Evolutionary conservation across 2,329 filamentous ascomycete genomes (phyloP).

Genomic region (Aspergillus pseudoviridinutans): DNA sequence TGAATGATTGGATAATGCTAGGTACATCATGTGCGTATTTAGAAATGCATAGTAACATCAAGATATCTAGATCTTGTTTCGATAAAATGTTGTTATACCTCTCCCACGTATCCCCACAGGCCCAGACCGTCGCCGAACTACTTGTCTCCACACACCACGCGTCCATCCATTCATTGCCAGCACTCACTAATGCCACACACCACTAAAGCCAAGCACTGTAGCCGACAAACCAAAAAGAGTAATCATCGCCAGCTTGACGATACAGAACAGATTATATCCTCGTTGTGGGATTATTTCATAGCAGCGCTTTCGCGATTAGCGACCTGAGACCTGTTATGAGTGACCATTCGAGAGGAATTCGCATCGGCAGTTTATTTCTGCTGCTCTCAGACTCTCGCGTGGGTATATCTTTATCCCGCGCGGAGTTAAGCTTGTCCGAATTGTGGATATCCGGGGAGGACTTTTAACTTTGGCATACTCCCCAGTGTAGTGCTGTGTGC

Average conservation of each 20-base stretch:
- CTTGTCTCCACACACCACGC: neutral
- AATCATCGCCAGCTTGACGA: neutral
- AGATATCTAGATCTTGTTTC: neutral
- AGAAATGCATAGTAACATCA: neutral
- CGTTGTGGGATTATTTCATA: neutral
- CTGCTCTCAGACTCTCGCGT: neutral
- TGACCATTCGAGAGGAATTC: too few relatives aligned
- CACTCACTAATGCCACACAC: neutral
- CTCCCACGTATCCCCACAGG: neutral
- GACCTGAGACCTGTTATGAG: neutral
- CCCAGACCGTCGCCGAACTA: too few relatives aligned
- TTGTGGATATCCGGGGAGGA: neutral
- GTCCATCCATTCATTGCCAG: neutral
- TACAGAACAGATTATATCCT: neutral
- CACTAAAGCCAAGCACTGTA: neutral
- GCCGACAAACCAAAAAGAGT: neutral
- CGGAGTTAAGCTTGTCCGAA: slow-evolving; percentile 5
- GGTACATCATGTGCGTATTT: neutral
- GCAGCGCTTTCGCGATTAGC: too few relatives aligned
- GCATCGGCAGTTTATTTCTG: too few relatives aligned
- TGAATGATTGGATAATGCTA: neutral
- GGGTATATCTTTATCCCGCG: slow-evolving; percentile 18
- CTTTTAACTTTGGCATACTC: too few relatives aligned
- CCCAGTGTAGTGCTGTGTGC: neutral
- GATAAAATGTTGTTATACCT: neutral